phyloP scores from a whole-genome alignment of 2,329 filamentous ascomycete genomes.

The Cordyceps cicadae region DNA sequence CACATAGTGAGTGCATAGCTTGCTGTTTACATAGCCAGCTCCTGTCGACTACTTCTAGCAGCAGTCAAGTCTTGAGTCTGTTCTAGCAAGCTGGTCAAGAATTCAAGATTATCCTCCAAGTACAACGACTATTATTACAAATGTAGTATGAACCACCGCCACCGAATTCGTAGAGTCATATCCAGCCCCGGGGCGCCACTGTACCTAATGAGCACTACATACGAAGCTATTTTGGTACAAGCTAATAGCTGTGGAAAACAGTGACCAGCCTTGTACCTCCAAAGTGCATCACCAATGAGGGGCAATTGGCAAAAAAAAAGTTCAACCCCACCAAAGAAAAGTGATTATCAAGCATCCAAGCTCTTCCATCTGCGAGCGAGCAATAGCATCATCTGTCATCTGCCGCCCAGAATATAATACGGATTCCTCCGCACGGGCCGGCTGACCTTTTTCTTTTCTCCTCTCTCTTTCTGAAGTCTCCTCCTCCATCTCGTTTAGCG shows the following conservation, averaged over 20 bases:
- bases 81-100: no score
- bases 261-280: background rate
- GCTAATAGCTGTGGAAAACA: background rate
- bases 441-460: background rate
- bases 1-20: no score
- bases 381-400: background rate
- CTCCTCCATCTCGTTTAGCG: background rate
- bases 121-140: no score
- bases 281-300: constrained; percentile 4
- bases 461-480: background rate
- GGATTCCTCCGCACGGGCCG: background rate
- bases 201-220: no score
- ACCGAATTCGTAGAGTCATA: no score
- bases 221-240: background rate
- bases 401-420: background rate
- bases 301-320: constrained; percentile 8
- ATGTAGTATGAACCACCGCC: no score
- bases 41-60: no score
- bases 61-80: no score
- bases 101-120: no score
- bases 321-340: constrained; percentile 11
- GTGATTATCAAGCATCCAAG: constrained; percentile 12
- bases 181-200: no score
- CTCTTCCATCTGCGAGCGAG: constrained; percentile 2
- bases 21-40: no score